Base-by-base conservation (phyloP, 805 yeast species). In the Clavispora phyllophila region DNA sequence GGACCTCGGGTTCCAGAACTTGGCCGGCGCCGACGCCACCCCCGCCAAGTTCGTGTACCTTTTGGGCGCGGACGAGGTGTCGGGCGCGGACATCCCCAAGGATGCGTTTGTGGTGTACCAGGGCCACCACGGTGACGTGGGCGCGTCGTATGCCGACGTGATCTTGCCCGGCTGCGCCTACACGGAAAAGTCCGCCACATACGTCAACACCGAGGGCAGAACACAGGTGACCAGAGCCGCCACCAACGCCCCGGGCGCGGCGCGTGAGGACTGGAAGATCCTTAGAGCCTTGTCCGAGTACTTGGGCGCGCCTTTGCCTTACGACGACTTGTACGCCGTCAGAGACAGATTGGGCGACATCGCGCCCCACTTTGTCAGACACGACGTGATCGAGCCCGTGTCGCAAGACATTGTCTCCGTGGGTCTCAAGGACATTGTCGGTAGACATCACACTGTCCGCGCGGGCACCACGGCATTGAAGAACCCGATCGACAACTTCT, bases 201-300 rank as follows among this genome's bases (percentile, higher is more conserved):
- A 78, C 63, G 90, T 87, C 50, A 87, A 87, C 69, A 87, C 95
- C 29, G 96, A 87, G 69, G 96, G 96, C 55, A 81, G 96, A 62
- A 81, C 87, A 10, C 96, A 87, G 71, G 65, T 74, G 44, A 84
- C 95, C 3, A 77, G 91, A 50, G 96, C 96, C 35, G 93, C 96
- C 33, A 81, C 87, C 23, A 85, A 82, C 48, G 83, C 93, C 7
- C 95, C 95, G 37, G 95, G 93, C 23, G 84, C 77, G 38, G 93
- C 96, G 36, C 82, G 96, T 63, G 95, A 87, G 65, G 96, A 87
- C 67, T 87, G 96, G 96, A 82, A 82, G 69, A 84, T 87, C 49
- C 63, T 87, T 54, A 79, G 90, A 66, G 96, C 95, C 2, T 73
- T 85, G 45, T 79, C 87, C 43, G 95, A 87, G 64, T 85, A 83